Percentiles rank a stretch among this genome's conserved stretches.
Conservation (phyloP, 768 basidiomycete genomes). For the Lyophyllum semitale region DNA sequence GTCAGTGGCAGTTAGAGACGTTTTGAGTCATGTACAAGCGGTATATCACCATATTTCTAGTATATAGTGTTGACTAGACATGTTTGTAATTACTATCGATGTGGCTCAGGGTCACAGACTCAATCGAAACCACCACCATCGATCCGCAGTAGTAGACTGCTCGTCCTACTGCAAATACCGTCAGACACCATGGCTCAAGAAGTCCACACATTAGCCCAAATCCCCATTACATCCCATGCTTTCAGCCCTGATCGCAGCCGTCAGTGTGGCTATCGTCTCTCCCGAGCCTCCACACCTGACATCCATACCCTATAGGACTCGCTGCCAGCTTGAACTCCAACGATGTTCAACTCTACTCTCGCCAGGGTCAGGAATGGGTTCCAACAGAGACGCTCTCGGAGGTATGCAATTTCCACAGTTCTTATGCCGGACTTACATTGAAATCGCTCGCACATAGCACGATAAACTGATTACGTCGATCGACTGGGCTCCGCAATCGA, state of each 20-base stretch:
- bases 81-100: too few relatives aligned
- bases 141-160: constrained; percentile 78
- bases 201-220: constrained; percentile 76
- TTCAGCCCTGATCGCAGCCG: constrained; percentile 89
- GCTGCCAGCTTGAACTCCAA: constrained; percentile 90
- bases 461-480: constrained; percentile 98
- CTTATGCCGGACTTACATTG: not conserved
- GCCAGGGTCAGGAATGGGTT: constrained; percentile 68
- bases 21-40: too few relatives aligned
- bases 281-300: constrained; percentile 1
- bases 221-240: constrained; percentile 85
- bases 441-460: constrained; percentile 56
- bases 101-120: not conserved
- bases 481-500: constrained; percentile 97
- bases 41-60: too few relatives aligned
- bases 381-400: constrained; percentile 80
- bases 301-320: constrained; percentile 59
- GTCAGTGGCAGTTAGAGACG: too few relatives aligned
- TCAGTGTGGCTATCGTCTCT: constrained; percentile 41
- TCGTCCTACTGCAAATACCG: constrained; percentile 62
- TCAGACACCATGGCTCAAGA: constrained; percentile 58
- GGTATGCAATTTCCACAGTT: constrained; percentile 42
- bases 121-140: not conserved
- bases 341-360: constrained; percentile 80
- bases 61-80: too few relatives aligned